Conservation (phyloP, 106 monocot genomes). For the Hemerocallis citrina region DNA sequence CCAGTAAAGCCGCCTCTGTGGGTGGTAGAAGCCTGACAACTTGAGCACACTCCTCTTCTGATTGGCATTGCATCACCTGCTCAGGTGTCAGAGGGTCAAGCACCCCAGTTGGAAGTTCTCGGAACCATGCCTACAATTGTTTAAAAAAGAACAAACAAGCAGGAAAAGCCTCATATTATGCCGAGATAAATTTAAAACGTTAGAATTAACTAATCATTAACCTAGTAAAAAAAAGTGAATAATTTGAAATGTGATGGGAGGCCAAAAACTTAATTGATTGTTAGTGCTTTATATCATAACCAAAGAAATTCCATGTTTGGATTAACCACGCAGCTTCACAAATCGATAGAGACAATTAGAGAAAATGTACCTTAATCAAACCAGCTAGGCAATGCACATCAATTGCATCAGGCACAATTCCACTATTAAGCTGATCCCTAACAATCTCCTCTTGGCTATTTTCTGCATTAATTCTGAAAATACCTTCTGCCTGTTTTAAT, state of each 20-base stretch:
- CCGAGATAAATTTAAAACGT: background rate
- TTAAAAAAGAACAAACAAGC: background rate
- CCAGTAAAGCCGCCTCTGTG: slow-evolving; percentile 47
- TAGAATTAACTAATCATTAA: background rate
- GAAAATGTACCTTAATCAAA: slow-evolving; percentile 48
- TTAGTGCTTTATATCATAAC: no score
- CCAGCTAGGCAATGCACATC: slow-evolving; percentile 59
- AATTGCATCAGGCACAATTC: slow-evolving; percentile 45
- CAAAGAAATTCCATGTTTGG: no score
- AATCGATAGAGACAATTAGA: no score
- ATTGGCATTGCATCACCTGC: slow-evolving; percentile 69
- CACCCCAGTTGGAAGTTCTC: slow-evolving; percentile 75
- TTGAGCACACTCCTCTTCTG: slow-evolving; percentile 59
- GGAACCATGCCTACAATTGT: slow-evolving; percentile 71
- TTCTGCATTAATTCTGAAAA: slow-evolving; percentile 50
- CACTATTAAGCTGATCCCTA: slow-evolving; percentile 53
- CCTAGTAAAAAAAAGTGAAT: background rate
- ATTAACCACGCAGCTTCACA: no score
- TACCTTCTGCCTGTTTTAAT: slow-evolving; percentile 41
- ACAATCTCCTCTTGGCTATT: slow-evolving; percentile 55
- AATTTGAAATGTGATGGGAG: no score
- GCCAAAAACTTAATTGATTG: no score
- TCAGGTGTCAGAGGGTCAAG: slow-evolving; percentile 65
- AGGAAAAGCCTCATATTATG: background rate
- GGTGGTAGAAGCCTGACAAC: slow-evolving; percentile 51